phyloP scores from a whole-genome alignment of 345 rosid genomes.

The Lepidium didymum region DNA sequence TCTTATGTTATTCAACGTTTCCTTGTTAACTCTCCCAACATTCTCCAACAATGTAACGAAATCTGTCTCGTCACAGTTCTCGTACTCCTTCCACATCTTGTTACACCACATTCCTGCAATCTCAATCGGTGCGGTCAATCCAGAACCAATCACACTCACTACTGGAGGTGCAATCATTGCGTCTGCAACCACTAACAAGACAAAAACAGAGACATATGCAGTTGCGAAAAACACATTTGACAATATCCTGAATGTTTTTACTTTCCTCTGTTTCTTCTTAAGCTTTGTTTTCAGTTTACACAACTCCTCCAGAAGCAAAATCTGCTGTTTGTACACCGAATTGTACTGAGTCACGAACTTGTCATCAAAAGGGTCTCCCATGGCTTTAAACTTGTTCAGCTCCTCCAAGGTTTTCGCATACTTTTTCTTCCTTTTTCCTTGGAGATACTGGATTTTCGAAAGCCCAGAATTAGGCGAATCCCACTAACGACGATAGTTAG shows the following conservation, averaged over 20 bases:
- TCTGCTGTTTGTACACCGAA: slow-evolving; percentile 39
- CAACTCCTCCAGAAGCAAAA: slow-evolving; percentile 39
- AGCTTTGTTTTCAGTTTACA: slow-evolving; percentile 41
- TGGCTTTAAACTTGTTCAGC: slow-evolving; percentile 46
- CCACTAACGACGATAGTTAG: no score
- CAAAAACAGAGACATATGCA: slow-evolving; percentile 49
- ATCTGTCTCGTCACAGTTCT: slow-evolving; percentile 40
- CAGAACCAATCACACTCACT: slow-evolving; percentile 46
- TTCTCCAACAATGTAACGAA: slow-evolving; percentile 29
- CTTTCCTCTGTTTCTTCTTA: slow-evolving; percentile 50
- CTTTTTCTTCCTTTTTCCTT: slow-evolving; percentile 36
- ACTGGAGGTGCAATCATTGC: slow-evolving; percentile 57
- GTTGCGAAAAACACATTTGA: slow-evolving; percentile 56
- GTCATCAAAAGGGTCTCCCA: slow-evolving; percentile 54
- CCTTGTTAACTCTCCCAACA: slow-evolving; percentile 28
- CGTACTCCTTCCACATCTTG: slow-evolving; percentile 43
- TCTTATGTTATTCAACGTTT: slow-evolving; percentile 43
- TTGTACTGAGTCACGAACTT: slow-evolving; percentile 45
- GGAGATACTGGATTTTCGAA: no score
- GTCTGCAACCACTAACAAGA: slow-evolving; percentile 69
- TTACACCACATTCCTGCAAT: no score
- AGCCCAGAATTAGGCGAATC: no score
- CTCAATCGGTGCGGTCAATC: slow-evolving; percentile 18
- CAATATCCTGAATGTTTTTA: slow-evolving; percentile 58
- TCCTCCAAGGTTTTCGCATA: slow-evolving; percentile 51